phyloP scores from a whole-genome alignment of 495 filamentous ascomycete species.

The Hyaloscypha finlandica region DNA sequence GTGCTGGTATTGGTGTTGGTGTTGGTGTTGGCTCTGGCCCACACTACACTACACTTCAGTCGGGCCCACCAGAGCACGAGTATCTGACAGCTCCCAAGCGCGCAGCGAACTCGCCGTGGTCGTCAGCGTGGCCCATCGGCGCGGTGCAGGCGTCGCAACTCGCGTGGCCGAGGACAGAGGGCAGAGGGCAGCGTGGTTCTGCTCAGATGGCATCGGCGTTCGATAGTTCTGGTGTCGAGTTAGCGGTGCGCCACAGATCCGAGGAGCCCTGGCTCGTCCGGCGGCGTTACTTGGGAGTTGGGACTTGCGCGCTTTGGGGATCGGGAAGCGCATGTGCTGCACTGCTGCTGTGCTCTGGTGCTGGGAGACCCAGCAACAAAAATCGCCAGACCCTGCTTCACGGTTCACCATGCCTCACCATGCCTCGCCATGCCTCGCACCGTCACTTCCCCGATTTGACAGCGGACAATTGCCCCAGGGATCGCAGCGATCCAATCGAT shows the following conservation, averaged over 20 bases:
- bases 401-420: background rate
- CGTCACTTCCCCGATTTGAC: conserved; percentile 17
- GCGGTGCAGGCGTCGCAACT: background rate
- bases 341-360: no score
- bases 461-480: conserved; percentile 19
- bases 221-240: conserved; percentile 21
- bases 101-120: background rate
- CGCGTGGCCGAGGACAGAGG: background rate
- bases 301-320: background rate
- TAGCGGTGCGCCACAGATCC: conserved; percentile 26
- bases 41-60: background rate
- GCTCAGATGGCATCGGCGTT: conserved; percentile 20
- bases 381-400: background rate
- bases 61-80: background rate
- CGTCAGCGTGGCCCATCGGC: conserved; percentile 17
- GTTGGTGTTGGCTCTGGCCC: no score
- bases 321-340: background rate
- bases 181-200: background rate
- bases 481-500: conserved; percentile 9
- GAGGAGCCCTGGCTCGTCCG: background rate
- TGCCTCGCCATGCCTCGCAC: conserved; percentile 1
- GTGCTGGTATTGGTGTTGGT: no score
- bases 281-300: background rate
- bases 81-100: conserved; percentile 24
- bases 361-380: background rate